Evolutionary conservation across 2,329 filamentous ascomycete species (phyloP), one percentile per base, ranked within the genome.

Genomic region (Tolypocladium sp.): DNA sequence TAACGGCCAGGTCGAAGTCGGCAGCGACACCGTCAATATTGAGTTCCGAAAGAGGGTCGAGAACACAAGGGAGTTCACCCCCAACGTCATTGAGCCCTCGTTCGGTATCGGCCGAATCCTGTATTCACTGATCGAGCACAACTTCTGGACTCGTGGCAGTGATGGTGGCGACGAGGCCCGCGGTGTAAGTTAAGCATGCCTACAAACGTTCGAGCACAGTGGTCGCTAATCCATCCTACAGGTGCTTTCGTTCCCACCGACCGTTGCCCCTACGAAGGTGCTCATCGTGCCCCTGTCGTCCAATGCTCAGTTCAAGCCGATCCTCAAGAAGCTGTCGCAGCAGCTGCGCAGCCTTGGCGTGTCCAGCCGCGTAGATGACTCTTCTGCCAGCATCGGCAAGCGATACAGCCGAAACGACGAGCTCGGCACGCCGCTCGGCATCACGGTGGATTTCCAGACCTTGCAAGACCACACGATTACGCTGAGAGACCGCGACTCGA

Each of bases 61-160:
- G 74, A 88, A 96, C 71, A 85, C 87, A 60, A 85, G 94, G 68
- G 92, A 97, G 73, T 99, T 91, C 78, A 95, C 89, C 0, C 93
- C 93, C 61, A 97, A 97, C 71, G 92, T 96, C 55, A 95, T 97
- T 67, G 94, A 99, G 78, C 94, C 93, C 2, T 97, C 93, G 0
- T 99, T 97, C 69, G 93, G 93, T 80, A 96, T 97, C 69, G 94
- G 93, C 61, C 86, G 93, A 67, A 97, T 97, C 63, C 79, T 97
- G 60, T 97, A 96, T 79, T 87, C 89, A 61, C 79, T 99, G 68
- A 89, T 96, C 71, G 94, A 99, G 79, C 94, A 99, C 77, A 87
- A 84, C 72, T 99, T 92, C 83, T 99, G 94, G 93, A 91, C 87
- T 58, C 89, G 94, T 64, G 81, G 72, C 58, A 80, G 72, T 61